These are phyloP conservation scores for Graphilbum ipis-grandicollis DNA, from an alignment of 2,329 filamentous ascomycete genomes.

Conservation along the genomic window DNA sequence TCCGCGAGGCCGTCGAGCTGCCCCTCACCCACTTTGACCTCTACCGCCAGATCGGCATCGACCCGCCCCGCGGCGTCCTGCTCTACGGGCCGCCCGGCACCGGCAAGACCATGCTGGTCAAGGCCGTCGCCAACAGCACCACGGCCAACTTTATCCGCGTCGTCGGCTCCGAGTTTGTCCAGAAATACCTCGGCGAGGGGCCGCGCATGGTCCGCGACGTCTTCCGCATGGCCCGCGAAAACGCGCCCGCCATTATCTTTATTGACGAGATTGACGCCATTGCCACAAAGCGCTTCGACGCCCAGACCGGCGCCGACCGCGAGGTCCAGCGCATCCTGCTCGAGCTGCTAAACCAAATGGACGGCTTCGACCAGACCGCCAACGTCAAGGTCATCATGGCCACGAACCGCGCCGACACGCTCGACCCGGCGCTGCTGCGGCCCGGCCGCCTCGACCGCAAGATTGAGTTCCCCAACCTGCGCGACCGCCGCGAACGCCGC, in stretches of 20 bases:
- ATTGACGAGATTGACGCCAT: slow-evolving; percentile 99
- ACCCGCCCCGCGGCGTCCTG: slow-evolving; percentile 88
- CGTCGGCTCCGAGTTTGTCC: slow-evolving; percentile 94
- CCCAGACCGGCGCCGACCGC: slow-evolving; percentile 91
- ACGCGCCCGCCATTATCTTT: slow-evolving; percentile 96
- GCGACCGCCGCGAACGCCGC: slow-evolving; percentile 83
- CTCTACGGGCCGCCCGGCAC: slow-evolving; percentile 93
- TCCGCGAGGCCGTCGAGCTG: slow-evolving; percentile 90
- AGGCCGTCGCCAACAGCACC: slow-evolving; percentile 95
- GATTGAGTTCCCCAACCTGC: slow-evolving; percentile 94
- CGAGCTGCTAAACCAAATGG: slow-evolving; percentile 98
- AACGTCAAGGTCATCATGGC: slow-evolving; percentile 99
- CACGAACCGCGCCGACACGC: slow-evolving; percentile 91
- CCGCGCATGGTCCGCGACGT: slow-evolving; percentile 98
- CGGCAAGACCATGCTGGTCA: slow-evolving; percentile 94
- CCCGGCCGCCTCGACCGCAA: slow-evolving; percentile 93
- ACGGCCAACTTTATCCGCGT: slow-evolving; percentile 97
- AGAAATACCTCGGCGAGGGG: slow-evolving; percentile 95
- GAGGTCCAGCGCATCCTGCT: slow-evolving; percentile 97
- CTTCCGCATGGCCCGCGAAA: slow-evolving; percentile 97
- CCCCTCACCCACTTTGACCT: slow-evolving; percentile 95
- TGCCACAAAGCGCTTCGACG: slow-evolving; percentile 97
- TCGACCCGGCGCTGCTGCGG: slow-evolving; percentile 86
- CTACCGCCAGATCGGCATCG: slow-evolving; percentile 98
- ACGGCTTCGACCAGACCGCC: slow-evolving; percentile 95